Conservation (phyloP, 768 basidiomycete species). For the Trametes villosa region DNA sequence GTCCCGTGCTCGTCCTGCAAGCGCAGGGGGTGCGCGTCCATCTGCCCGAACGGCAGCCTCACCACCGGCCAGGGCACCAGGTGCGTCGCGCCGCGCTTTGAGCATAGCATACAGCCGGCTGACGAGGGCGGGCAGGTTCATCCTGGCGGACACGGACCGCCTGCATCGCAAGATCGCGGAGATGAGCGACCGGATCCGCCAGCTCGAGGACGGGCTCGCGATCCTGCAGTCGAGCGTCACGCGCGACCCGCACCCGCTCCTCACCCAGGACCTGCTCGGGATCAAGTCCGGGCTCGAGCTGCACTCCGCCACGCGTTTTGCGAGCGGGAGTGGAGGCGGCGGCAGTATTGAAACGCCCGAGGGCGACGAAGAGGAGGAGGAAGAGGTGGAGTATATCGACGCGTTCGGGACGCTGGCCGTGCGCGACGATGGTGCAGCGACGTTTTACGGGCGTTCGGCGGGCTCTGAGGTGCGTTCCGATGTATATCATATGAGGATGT, state of each 20-base stretch:
- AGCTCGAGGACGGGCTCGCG: conserved; percentile 69
- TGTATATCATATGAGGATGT: background rate
- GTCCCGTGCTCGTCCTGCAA: conserved; percentile 59
- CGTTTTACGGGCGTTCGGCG: conserved; percentile 76
- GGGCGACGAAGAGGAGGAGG: conserved; percentile 34
- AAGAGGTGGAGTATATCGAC: conserved; percentile 30
- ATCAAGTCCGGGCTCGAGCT: conserved; percentile 62
- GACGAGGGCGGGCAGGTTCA: conserved; percentile 47
- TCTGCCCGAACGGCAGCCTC: conserved; percentile 79
- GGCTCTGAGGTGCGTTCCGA: conserved; percentile 65
- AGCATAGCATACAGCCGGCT: background rate
- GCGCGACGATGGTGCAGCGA: conserved; percentile 64
- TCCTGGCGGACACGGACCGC: conserved; percentile 66
- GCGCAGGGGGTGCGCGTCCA: conserved; percentile 74
- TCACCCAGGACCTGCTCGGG: conserved; percentile 53
- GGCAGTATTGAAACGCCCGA: conserved; percentile 23
- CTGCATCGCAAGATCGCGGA: conserved; percentile 66
- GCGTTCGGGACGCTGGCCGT: conserved; percentile 70
- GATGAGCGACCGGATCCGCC: conserved; percentile 71
- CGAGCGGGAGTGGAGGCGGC: background rate
- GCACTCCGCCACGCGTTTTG: conserved; percentile 32
- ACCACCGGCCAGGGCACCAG: conserved; percentile 80
- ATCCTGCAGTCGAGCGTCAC: conserved; percentile 61
- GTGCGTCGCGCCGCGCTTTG: no score
- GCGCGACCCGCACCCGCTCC: conserved; percentile 59